Base-by-base conservation (phyloP, 2,329 filamentous ascomycete species). In the Geosmithia putterillii region DNA sequence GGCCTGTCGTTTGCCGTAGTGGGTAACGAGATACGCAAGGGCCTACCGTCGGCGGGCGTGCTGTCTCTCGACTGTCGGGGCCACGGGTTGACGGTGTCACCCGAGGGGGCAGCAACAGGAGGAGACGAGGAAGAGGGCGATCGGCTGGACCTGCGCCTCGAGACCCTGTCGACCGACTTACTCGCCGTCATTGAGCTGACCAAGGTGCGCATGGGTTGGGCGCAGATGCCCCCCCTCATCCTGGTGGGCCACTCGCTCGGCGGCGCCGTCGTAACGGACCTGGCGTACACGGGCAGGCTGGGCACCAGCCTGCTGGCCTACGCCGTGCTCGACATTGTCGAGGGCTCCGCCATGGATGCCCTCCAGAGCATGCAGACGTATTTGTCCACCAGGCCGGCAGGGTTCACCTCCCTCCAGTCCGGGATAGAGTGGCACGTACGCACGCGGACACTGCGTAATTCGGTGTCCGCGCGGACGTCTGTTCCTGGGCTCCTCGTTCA, bases 381-480 rank as follows among this genome's bases (percentile, higher is more conserved):
- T 60, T 73, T 98, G 18, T 81, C 84, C 1, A 88, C 82, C 4
- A 75, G 92, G 19, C 92, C 92, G 0, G 68, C 70, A 8, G 77
- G 80, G 2, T 98, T 98, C 54, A 69, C 78, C n/a, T 83, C 79
- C 12, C 52, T 95, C 17, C 73, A 83, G 49, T 76, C 83, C 4
- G 90, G 83, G 7, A 87, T 98, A 50, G 86, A 94, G 54, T 98
- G 92, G 92, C 92, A 98, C 59, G 78, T 88, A 20, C 81, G 89
- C 37, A 88, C 86, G 10, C 77, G 92, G 39, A 95, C 90, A 12
- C 75, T 98, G 50, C 77, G 92, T 45, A 92, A 92, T 58, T 73
- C 76, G 3, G 73, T 79, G 21, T 92, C 86, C n/a, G 92, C 92
- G 2, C 73, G 86, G 40, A 85, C 83, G 1, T 94, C 86, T 40